Percentiles rank a stretch among this genome's conserved stretches.
Evolutionary conservation across 2,329 filamentous ascomycete genomes (phyloP).

Genomic region (Mariannaea elegans): DNA sequence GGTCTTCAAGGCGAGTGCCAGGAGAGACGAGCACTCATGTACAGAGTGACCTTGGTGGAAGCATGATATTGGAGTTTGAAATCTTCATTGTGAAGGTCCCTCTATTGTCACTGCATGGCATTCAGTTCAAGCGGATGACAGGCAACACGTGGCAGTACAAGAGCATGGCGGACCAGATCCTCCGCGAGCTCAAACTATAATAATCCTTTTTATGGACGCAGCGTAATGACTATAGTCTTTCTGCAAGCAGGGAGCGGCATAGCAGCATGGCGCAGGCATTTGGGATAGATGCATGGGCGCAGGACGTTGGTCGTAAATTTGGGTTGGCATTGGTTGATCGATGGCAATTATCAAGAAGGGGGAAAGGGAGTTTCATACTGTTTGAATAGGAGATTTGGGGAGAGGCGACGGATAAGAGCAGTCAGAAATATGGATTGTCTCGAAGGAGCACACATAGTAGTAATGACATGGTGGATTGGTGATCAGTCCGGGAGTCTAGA

Average conservation of each 20-base stretch:
- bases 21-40: constrained; percentile 94
- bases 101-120: constrained; percentile 88
- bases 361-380: constrained; percentile 22
- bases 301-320: constrained; percentile 12
- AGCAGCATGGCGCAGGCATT: constrained; percentile 18
- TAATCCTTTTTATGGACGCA: constrained; percentile 1
- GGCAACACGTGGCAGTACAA: constrained; percentile 99
- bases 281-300: constrained; percentile 26
- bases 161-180: constrained; percentile 95
- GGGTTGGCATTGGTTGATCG: constrained; percentile 19
- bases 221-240: neutral
- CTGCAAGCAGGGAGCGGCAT: neutral
- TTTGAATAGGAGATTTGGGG: constrained; percentile 34
- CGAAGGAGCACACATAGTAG: constrained; percentile 34
- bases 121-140: constrained; percentile 96
- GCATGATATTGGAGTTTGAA: constrained; percentile 88
- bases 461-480: constrained; percentile 32
- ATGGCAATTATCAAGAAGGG: constrained; percentile 17
- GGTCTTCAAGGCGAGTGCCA: constrained; percentile 66
- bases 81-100: constrained; percentile 98
- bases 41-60: constrained; percentile 86
- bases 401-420: constrained; percentile 28
- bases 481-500: neutral
- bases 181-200: constrained; percentile 84
- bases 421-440: constrained; percentile 30